These are phyloP conservation scores for Lippia alba DNA, from an alignment of 305 asterid genomes.

Conservation along the genomic window DNA sequence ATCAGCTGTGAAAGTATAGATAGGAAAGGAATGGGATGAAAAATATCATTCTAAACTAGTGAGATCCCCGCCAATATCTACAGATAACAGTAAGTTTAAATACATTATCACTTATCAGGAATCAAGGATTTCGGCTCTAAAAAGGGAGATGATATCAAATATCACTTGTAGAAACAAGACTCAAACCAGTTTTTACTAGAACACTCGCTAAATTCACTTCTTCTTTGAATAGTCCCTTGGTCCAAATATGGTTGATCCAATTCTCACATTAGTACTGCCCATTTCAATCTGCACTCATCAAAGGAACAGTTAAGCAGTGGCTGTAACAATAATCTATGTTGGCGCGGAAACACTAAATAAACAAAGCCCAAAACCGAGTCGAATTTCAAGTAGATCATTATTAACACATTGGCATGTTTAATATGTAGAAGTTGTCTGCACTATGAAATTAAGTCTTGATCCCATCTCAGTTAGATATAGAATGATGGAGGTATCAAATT, in stretches of 20 bases:
- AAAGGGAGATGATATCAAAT: background rate
- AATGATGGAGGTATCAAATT: background rate
- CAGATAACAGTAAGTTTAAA: background rate
- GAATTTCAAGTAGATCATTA: too few relatives aligned
- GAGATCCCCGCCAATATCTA: constrained; percentile 7
- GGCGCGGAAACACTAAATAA: too few relatives aligned
- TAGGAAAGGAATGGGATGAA: too few relatives aligned
- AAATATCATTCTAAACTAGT: background rate
- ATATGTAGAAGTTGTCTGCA: constrained; percentile 1
- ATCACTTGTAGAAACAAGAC: background rate
- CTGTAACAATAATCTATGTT: background rate
- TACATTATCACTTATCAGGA: background rate
- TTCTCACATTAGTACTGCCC: constrained; percentile 89
- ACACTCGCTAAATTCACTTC: constrained; percentile 37
- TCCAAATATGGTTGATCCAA: constrained; percentile 92
- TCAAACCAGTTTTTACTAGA: constrained; percentile 10
- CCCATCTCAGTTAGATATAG: background rate
- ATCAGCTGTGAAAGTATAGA: background rate
- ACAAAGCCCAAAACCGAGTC: too few relatives aligned
- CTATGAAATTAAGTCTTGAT: background rate
- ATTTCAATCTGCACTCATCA: constrained; percentile 70
- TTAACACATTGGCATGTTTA: background rate
- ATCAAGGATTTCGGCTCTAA: background rate
- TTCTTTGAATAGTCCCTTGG: constrained; percentile 79
- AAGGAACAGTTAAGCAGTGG: constrained; percentile 22